Evolutionary conservation across 768 basidiomycete species (phyloP), one percentile per base, ranked within the genome.

Genomic region (Boletus sp.): DNA sequence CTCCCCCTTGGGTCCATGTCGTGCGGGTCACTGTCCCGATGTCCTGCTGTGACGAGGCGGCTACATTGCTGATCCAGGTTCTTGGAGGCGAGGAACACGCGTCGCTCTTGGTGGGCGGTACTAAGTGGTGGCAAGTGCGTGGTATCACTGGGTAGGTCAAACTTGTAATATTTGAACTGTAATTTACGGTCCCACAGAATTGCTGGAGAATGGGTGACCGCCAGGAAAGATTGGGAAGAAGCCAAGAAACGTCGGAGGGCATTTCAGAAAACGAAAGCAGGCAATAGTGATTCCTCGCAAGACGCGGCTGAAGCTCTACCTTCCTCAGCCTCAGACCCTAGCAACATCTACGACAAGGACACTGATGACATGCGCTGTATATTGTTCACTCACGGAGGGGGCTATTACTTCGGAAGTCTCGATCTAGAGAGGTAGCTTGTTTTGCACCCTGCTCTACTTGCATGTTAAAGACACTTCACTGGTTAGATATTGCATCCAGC

Each of bases 101-200:
- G 47, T 81, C 83, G 60, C 80, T 79, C 40, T 68, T 92, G 32
- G 86, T 94, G 4, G 96, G 96, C 11, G 96, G 96, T 1, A 83
- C 85, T 6, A 94, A 95, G 69, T 98, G 96, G 94, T 98, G 96
- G 96, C 95, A 97, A 73, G 93, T 95, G 35, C 86, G 95, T 41
- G 87, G 89, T 18, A 68, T 93, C 46, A 75, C 82, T 51, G 94
- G 94, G 94, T 84, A 75, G 68, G 74, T 75, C 39, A 54, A 54
- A 7, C 56, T 59, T 44, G 28, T 36, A 14, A 32, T 55, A 55
- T 55, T 35, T 56, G 49, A 37, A 29, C n/a, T 54, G 49, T 69
- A 63, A 61, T 54, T 54, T 40, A 52, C 46, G 28, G 49, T 17
- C 12, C 24, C 24, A 58, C 54, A 92, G 93, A 7, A 81, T 96